Evolutionary conservation across 2,329 filamentous ascomycete genomes (phyloP).

Genomic region (Colletotrichum sp.): DNA sequence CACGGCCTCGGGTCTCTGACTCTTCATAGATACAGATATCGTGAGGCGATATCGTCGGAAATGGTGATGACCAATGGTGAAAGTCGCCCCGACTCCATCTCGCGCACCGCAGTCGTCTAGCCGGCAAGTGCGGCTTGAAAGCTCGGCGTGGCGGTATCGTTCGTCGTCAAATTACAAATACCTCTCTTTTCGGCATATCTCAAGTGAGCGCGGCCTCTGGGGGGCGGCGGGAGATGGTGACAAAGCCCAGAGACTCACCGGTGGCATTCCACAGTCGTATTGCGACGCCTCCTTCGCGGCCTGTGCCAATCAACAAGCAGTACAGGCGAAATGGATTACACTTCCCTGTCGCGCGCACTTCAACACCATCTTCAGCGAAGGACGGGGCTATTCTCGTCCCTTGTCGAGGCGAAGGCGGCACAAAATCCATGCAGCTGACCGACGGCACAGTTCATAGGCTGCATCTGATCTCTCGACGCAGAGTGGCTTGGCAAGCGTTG

Average conservation of each 20-base stretch:
- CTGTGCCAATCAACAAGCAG: not conserved
- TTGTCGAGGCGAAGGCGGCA: not conserved
- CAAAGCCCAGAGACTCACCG: not conserved
- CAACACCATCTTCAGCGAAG: not conserved
- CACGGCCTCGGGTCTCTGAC: not conserved
- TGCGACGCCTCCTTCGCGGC: not conserved
- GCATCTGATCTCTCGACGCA: not conserved
- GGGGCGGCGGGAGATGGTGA: not conserved
- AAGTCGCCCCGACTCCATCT: not conserved
- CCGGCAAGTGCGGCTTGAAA: not conserved
- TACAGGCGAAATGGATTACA: not conserved
- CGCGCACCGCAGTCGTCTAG: not conserved
- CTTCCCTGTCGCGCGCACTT: not conserved
- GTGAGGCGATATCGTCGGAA: not conserved
- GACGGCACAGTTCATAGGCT: not conserved
- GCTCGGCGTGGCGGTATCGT: not conserved
- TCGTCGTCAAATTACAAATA: not conserved
- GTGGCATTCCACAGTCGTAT: not conserved
- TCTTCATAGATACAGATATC: not conserved
- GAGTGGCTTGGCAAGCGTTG: not conserved
- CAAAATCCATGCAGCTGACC: not conserved
- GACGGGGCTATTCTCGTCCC: not conserved
- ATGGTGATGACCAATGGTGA: conserved; percentile 9
- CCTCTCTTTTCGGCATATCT: not conserved
- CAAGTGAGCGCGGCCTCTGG: not conserved